Evolutionary conservation across 1,139 yeast species (phyloP).

Genomic region (Candida gigantensis): DNA sequence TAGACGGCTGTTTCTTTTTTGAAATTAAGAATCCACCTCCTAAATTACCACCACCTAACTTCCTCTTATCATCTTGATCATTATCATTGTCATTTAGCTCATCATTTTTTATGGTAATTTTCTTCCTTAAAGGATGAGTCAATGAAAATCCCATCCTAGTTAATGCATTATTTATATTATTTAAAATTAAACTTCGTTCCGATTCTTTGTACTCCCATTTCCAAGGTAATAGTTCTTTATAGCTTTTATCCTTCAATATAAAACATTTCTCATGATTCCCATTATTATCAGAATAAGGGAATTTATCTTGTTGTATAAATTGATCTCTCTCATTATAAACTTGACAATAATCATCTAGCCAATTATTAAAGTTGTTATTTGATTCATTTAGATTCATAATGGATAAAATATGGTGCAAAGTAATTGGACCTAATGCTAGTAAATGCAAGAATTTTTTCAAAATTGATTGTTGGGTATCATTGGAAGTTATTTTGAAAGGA

Average conservation of each 20-base stretch:
- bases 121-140: slow-evolving; percentile 46
- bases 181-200: slow-evolving; percentile 35
- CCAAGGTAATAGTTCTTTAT: slow-evolving; percentile 46
- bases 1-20: slow-evolving; percentile 4
- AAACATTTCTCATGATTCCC: slow-evolving; percentile 12
- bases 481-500: slow-evolving; percentile 11
- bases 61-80: slow-evolving; percentile 5
- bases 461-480: slow-evolving; percentile 25
- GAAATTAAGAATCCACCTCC: slow-evolving; percentile 22
- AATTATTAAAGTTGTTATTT: slow-evolving; percentile 14
- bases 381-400: slow-evolving; percentile 14
- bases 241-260: slow-evolving; percentile 43
- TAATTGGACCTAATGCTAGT: slow-evolving; percentile 43
- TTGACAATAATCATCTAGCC: slow-evolving; percentile 26
- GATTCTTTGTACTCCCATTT: slow-evolving; percentile 36
- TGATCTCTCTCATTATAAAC: slow-evolving; percentile 33
- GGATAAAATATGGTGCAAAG: slow-evolving; percentile 13
- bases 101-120: slow-evolving; percentile 23
- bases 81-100: slow-evolving; percentile 6
- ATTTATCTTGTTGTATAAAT: slow-evolving; percentile 35
- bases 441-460: slow-evolving; percentile 32
- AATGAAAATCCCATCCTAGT: slow-evolving; percentile 46
- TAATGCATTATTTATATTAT: slow-evolving; percentile 41
- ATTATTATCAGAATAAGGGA: slow-evolving; percentile 23
- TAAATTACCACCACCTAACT: slow-evolving; percentile 8